Percentiles rank a stretch among this genome's conserved stretches.
These are phyloP conservation scores for Starmerella vaccinii DNA, from an alignment of 805 yeast genomes.

Conservation along the genomic window DNA sequence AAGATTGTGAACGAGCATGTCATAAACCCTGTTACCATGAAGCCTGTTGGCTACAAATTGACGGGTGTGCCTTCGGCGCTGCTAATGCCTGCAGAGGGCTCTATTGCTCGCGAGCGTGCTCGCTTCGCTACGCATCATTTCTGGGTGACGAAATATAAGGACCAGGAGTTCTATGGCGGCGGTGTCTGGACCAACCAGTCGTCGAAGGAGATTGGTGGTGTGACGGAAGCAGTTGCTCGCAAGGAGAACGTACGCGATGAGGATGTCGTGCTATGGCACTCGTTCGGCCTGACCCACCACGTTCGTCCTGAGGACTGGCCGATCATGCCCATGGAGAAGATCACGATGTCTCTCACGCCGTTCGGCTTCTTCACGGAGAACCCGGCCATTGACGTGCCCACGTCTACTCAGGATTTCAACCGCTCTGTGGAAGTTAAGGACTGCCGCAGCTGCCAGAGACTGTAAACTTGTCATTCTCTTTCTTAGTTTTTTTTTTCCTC, in stretches of 20 bases:
- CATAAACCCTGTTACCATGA: slow-evolving; percentile 57
- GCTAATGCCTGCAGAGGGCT: slow-evolving; percentile 54
- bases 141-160: slow-evolving; percentile 72
- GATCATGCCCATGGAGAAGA: slow-evolving; percentile 75
- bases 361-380: slow-evolving; percentile 66
- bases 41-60: slow-evolving; percentile 69
- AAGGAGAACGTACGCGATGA: slow-evolving; percentile 57
- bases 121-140: slow-evolving; percentile 63
- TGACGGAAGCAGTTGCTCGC: slow-evolving; percentile 25
- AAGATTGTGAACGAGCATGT: slow-evolving; percentile 65
- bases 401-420: slow-evolving; percentile 56
- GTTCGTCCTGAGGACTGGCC: slow-evolving; percentile 72
- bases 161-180: slow-evolving; percentile 63
- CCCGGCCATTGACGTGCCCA: slow-evolving; percentile 71
- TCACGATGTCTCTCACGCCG: slow-evolving; percentile 56
- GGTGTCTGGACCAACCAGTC: slow-evolving; percentile 85
- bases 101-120: slow-evolving; percentile 62
- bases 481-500: not conserved
- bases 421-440: slow-evolving; percentile 39
- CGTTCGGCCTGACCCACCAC: slow-evolving; percentile 69
- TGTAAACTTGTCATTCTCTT: slow-evolving; percentile 13
- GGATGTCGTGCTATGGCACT: slow-evolving; percentile 70
- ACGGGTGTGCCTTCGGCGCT: slow-evolving; percentile 66
- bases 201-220: slow-evolving; percentile 45
- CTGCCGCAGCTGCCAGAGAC: slow-evolving; percentile 24